These are phyloP conservation scores for Salix purpurea DNA, from an alignment of 345 rosid genomes.

Conservation along the genomic window DNA sequence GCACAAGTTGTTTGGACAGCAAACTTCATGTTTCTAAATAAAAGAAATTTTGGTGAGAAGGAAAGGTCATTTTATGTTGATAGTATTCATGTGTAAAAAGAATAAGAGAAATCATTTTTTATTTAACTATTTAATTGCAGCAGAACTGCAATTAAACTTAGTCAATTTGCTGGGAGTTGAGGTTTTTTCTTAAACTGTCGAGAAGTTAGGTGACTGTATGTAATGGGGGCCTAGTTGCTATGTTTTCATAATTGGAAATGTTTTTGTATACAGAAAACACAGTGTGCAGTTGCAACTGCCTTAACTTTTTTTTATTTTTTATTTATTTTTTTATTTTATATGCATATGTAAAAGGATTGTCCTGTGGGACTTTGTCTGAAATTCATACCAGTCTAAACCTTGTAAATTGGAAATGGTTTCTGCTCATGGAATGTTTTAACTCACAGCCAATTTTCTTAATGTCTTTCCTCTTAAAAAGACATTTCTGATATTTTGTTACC, in stretches of 20 bases:
- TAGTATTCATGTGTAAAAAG: not conserved
- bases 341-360: not conserved
- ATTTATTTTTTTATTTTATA: not conserved
- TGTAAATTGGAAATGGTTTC: not conserved
- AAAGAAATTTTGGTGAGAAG: not conserved
- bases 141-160: not conserved
- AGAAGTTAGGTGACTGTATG: not conserved
- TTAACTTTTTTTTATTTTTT: not conserved
- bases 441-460: not conserved
- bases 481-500: constrained; percentile 17
- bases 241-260: not conserved
- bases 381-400: not conserved
- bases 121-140: not conserved
- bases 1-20: not conserved
- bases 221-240: not conserved
- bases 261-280: not conserved
- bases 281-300: not conserved
- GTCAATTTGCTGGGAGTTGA: not conserved
- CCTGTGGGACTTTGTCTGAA: not conserved
- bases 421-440: not conserved
- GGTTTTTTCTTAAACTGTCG: not conserved
- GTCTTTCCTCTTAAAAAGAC: not conserved
- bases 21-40: not conserved
- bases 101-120: not conserved
- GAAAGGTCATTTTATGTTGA: not conserved